A percentile compares a stretch with the other conserved stretches of the same genome.
These are phyloP conservation scores for Phytophthora melonis DNA, from an alignment of 352 stramenopile genomes.

Conservation along the genomic window DNA sequence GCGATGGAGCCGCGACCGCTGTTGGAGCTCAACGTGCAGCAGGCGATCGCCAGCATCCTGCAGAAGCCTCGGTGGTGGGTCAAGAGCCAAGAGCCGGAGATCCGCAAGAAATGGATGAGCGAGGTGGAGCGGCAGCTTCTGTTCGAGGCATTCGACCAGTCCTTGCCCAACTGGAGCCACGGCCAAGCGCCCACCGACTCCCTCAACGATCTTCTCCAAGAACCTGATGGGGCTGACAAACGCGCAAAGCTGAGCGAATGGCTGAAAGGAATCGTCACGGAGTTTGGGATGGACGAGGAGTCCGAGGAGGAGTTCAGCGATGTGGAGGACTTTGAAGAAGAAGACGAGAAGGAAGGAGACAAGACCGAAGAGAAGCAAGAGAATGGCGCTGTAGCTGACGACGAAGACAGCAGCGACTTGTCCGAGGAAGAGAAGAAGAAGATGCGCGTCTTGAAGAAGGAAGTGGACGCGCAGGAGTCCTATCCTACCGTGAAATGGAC, in stretches of 20 bases:
- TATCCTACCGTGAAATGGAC: constrained; percentile 35
- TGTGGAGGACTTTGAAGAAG: constrained; percentile 17
- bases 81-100: constrained; percentile 42
- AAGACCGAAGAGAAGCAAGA: constrained; percentile 3
- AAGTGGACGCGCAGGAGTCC: constrained; percentile 18
- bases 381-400: background rate
- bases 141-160: constrained; percentile 33
- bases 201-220: constrained; percentile 16
- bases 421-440: constrained; percentile 21
- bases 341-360: constrained; percentile 15
- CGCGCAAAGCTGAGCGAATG: constrained; percentile 28
- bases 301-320: constrained; percentile 24
- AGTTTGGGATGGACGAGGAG: constrained; percentile 20
- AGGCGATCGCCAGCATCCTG: constrained; percentile 46
- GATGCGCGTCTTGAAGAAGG: constrained; percentile 1
- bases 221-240: background rate
- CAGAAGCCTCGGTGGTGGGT: constrained; percentile 55
- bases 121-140: constrained; percentile 45
- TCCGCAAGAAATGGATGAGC: constrained; percentile 43
- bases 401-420: background rate
- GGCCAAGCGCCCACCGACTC: constrained; percentile 10
- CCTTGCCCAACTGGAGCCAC: constrained; percentile 23
- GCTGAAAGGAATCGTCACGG: constrained; percentile 30
- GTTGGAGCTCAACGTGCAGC: constrained; percentile 45
- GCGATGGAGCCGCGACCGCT: constrained; percentile 35